These are phyloP conservation scores for Tephrocybe sp. DNA, from an alignment of 768 basidiomycete species.

Conservation along the genomic window DNA sequence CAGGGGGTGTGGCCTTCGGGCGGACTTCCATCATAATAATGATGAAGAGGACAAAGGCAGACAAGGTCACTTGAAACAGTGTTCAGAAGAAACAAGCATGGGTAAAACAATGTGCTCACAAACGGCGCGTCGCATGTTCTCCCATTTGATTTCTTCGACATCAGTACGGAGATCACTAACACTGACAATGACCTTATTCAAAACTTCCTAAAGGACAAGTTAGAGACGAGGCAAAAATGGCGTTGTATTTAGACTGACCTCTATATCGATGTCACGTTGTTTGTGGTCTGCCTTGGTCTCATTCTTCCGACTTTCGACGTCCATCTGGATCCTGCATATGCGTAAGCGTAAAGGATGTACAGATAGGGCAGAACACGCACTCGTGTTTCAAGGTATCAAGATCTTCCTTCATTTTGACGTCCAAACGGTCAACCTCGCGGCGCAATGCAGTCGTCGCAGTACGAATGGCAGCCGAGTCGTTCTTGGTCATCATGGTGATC, in stretches of 20 bases:
- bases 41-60: slow-evolving; percentile 67
- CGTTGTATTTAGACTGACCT: too few species aligned
- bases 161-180: slow-evolving; percentile 78
- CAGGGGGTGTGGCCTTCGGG: slow-evolving; percentile 36
- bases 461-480: slow-evolving; percentile 83
- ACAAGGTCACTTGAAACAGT: slow-evolving; percentile 51
- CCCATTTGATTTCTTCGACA: slow-evolving; percentile 87
- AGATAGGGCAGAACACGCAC: slow-evolving; percentile 45
- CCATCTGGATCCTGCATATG: slow-evolving; percentile 86
- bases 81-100: not conserved
- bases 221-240: too few species aligned
- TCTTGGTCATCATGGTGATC: slow-evolving; percentile 76
- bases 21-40: slow-evolving; percentile 71
- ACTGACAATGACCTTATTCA: slow-evolving; percentile 72
- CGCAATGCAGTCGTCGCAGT: slow-evolving; percentile 74
- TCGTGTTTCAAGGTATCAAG: slow-evolving; percentile 88
- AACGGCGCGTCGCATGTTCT: slow-evolving; percentile 84
- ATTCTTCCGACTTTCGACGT: slow-evolving; percentile 90
- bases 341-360: slow-evolving; percentile 2
- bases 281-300: slow-evolving; percentile 86
- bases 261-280: slow-evolving; percentile 80
- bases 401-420: slow-evolving; percentile 94
- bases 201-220: slow-evolving; percentile 51
- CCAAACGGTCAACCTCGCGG: slow-evolving; percentile 82
- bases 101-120: slow-evolving; percentile 51